A percentile compares a stretch with the other conserved stretches of the same genome.
phyloP scores from a whole-genome alignment of 2,329 filamentous ascomycete genomes.

The Teratosphaeria pseudoeucalypti region DNA sequence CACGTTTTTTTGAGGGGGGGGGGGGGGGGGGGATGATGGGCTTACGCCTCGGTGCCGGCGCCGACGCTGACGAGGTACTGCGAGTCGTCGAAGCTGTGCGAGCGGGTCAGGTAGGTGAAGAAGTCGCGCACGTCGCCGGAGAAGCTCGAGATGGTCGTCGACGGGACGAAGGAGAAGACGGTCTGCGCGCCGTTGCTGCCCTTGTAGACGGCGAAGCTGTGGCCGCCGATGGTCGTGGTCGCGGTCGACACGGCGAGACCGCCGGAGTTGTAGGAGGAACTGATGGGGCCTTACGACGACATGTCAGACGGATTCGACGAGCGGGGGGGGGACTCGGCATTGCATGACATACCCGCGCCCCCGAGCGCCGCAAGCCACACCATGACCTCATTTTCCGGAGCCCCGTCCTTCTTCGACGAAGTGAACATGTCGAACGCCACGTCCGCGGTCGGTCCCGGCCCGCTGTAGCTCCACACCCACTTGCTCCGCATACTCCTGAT shows the following conservation, averaged over 20 bases:
- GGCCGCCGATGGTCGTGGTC: neutral
- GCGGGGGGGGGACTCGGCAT: no score
- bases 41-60: neutral
- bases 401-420: conserved; percentile 34
- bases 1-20: no score
- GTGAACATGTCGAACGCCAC: conserved; percentile 57
- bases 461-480: conserved; percentile 43
- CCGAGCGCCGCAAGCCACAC: conserved; percentile 51
- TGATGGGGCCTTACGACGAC: conserved; percentile 1
- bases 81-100: conserved; percentile 36
- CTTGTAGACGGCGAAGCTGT: conserved; percentile 1
- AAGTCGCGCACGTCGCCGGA: conserved; percentile 49
- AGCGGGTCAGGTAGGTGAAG: conserved; percentile 43
- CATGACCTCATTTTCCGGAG: conserved; percentile 52
- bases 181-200: conserved; percentile 4
- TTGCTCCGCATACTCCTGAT: conserved; percentile 34
- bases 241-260: neutral
- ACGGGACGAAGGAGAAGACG: conserved; percentile 9
- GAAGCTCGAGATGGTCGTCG: conserved; percentile 39
- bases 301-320: neutral
- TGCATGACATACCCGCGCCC: conserved; percentile 36
- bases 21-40: no score
- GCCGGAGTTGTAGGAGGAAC: neutral
- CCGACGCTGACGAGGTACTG: conserved; percentile 31
- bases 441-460: conserved; percentile 42